These are phyloP conservation scores for Serpula lacrymans DNA, from an alignment of 768 basidiomycete species.

Conservation along the genomic window DNA sequence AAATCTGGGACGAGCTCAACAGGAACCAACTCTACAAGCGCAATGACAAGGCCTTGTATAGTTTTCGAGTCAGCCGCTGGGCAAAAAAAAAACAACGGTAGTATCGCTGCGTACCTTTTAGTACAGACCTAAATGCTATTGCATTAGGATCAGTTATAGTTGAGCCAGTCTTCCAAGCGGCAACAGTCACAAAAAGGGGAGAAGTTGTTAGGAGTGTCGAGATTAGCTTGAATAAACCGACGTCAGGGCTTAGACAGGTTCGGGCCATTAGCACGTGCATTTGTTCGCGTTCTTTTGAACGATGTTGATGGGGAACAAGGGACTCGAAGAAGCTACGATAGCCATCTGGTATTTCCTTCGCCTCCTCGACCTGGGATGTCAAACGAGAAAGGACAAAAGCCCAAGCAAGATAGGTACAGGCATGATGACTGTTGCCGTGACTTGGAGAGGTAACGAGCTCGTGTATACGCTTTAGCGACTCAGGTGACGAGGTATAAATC, in stretches of 20 bases:
- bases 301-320: slow-evolving; percentile 39
- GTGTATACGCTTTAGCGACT: slow-evolving; percentile 64
- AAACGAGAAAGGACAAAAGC: slow-evolving; percentile 73
- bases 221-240: slow-evolving; percentile 58
- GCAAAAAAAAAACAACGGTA: background rate
- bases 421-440: slow-evolving; percentile 62
- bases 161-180: slow-evolving; percentile 67
- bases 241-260: slow-evolving; percentile 53
- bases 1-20: slow-evolving; percentile 79
- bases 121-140: slow-evolving; percentile 72
- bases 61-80: slow-evolving; percentile 7
- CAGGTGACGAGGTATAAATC: slow-evolving; percentile 60
- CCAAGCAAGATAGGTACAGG: slow-evolving; percentile 79
- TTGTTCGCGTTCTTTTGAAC: slow-evolving; percentile 56
- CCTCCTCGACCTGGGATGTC: slow-evolving; percentile 39
- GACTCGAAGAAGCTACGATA: slow-evolving; percentile 56
- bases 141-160: slow-evolving; percentile 73
- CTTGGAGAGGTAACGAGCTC: slow-evolving; percentile 57
- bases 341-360: slow-evolving; percentile 49
- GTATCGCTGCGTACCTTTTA: slow-evolving; percentile 63
- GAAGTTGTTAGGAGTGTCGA: slow-evolving; percentile 60
- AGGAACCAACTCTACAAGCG: slow-evolving; percentile 68
- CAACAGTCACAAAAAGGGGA: slow-evolving; percentile 71
- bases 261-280: slow-evolving; percentile 55
- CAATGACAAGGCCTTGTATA: slow-evolving; percentile 66